Conservation (phyloP, 1,284 basidiomycete species). For the Trametes versicolor region DNA sequence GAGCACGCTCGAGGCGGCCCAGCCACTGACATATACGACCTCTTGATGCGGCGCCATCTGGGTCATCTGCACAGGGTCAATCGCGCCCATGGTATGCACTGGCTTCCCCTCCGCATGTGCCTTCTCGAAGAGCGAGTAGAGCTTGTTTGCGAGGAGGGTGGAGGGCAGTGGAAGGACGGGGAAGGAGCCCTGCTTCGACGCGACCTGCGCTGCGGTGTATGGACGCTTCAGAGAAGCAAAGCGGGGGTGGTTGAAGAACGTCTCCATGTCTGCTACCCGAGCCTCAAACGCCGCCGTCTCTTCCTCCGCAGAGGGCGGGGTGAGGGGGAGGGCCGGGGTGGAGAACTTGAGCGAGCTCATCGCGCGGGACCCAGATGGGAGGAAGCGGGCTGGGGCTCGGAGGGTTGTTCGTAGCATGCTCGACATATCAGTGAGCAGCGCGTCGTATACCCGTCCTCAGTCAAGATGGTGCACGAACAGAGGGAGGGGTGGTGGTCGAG, state of each 20-base stretch:
- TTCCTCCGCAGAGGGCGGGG: slow-evolving; percentile 69
- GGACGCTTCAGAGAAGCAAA: slow-evolving; percentile 81
- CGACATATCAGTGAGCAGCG: slow-evolving; percentile 22
- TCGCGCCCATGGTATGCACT: slow-evolving; percentile 88
- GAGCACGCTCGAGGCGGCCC: slow-evolving; percentile 88
- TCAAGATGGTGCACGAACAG: background rate
- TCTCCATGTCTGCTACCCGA: slow-evolving; percentile 69
- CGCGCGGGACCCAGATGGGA: slow-evolving; percentile 29
- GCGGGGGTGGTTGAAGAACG: slow-evolving; percentile 81
- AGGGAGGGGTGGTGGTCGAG: slow-evolving; percentile 6
- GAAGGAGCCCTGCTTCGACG: slow-evolving; percentile 89
- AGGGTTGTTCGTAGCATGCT: slow-evolving; percentile 27
- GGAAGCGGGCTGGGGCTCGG: slow-evolving; percentile 28
- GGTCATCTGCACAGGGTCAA: slow-evolving; percentile 94
- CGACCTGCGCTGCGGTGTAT: slow-evolving; percentile 83
- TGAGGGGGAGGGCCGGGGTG: slow-evolving; percentile 58
- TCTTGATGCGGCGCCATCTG: slow-evolving; percentile 98
- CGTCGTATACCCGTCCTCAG: background rate
- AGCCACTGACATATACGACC: slow-evolving; percentile 96
- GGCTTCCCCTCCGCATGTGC: slow-evolving; percentile 75
- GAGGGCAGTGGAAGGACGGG: slow-evolving; percentile 83
- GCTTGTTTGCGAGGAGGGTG: slow-evolving; percentile 84
- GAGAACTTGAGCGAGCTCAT: slow-evolving; percentile 34
- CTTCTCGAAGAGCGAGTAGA: slow-evolving; percentile 72
- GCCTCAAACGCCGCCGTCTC: slow-evolving; percentile 75